phyloP scores from a whole-genome alignment of 495 filamentous ascomycete species.

The Penicillium riverlandense region DNA sequence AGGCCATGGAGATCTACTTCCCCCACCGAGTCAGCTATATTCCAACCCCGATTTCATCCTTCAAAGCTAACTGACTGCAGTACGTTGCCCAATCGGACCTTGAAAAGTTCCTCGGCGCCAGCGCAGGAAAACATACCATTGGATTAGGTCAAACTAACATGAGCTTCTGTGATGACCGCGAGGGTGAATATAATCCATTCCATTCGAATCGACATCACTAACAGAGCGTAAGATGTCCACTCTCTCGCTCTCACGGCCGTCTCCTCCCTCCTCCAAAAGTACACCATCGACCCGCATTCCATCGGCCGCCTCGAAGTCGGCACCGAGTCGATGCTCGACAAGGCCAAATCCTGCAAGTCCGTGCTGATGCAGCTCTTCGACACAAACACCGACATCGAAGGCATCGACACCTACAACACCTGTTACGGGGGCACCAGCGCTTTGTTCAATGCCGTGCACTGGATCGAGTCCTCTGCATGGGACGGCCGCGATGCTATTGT shows the following conservation, averaged over 20 bases:
- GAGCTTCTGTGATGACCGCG: slow-evolving; percentile 98
- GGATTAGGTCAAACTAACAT: slow-evolving; percentile 99
- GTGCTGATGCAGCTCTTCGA: slow-evolving; percentile 97
- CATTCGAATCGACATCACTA: too few species aligned
- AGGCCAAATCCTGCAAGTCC: slow-evolving; percentile 99
- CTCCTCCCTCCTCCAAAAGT: slow-evolving; percentile 84
- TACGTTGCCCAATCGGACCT: slow-evolving; percentile 94
- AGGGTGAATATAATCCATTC: slow-evolving; percentile 55
- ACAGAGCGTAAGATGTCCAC: slow-evolving; percentile 73
- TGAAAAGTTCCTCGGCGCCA: slow-evolving; percentile 97
- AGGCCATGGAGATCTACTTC: slow-evolving; percentile 99
- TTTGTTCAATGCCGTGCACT: slow-evolving; percentile 94
- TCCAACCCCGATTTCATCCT: too few species aligned
- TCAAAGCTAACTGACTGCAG: slow-evolving; percentile 31
- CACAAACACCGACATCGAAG: slow-evolving; percentile 87
- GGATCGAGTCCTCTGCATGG: slow-evolving; percentile 97
- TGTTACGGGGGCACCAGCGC: slow-evolving; percentile 99
- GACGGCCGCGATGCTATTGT: slow-evolving; percentile 93
- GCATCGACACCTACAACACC: slow-evolving; percentile 92
- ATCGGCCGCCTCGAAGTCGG: slow-evolving; percentile 95
- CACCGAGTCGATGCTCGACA: slow-evolving; percentile 96
- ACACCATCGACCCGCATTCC: slow-evolving; percentile 82
- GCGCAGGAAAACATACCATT: slow-evolving; percentile 94
- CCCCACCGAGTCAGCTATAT: slow-evolving; percentile 30
- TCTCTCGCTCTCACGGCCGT: slow-evolving; percentile 85